Conservation (phyloP, 768 basidiomycete species). For the Suillus bovinus region DNA sequence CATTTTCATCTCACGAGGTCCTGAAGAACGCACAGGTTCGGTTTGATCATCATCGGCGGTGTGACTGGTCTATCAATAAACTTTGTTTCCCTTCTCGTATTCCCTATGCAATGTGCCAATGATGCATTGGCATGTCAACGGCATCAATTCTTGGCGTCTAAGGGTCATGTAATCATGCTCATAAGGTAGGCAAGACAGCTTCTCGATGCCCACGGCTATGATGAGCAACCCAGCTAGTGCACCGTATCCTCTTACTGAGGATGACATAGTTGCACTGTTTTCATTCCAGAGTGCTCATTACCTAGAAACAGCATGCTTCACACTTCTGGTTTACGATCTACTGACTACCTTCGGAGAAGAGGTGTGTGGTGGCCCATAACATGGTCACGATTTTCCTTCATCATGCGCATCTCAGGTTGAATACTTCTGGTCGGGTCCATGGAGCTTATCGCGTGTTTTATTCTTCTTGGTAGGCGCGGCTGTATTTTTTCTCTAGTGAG, state of each 20-base stretch:
- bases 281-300: slow-evolving; percentile 9
- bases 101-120: neutral
- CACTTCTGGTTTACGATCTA: slow-evolving; percentile 12
- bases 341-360: slow-evolving; percentile 13
- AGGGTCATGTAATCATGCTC: neutral
- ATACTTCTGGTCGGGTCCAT: slow-evolving; percentile 14
- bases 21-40: slow-evolving; percentile 1
- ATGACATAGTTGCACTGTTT: neutral
- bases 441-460: slow-evolving; percentile 10
- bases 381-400: neutral
- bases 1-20: neutral
- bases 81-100: neutral
- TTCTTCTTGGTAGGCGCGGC: slow-evolving; percentile 8
- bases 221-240: neutral
- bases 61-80: neutral
- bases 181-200: neutral
- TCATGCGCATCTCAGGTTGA: slow-evolving; percentile 8
- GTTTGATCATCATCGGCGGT: neutral
- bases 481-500: neutral
- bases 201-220: slow-evolving; percentile 2
- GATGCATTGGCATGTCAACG: neutral
- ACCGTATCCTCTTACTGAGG: neutral
- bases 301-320: slow-evolving; percentile 12
- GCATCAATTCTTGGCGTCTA: neutral
- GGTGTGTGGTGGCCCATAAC: slow-evolving; percentile 1